Conservation (phyloP, 805 yeast genomes). For the Yamadazyma paraphyllophila region DNA sequence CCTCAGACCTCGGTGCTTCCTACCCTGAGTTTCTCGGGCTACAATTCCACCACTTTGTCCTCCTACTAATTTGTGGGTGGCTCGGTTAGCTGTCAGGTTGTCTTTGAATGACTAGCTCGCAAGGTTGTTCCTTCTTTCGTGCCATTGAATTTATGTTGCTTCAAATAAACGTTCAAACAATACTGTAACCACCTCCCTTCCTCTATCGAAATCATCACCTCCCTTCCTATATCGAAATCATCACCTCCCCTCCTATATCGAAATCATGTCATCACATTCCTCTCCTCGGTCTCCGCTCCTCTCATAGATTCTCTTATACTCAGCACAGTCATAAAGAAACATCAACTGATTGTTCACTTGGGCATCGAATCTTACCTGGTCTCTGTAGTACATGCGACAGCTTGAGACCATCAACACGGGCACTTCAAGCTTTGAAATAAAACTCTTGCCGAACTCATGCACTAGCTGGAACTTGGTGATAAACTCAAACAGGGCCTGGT, state of each 20-base stretch:
- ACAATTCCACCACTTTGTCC: slow-evolving; percentile 5
- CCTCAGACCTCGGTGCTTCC: not conserved
- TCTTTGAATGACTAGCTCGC: no score
- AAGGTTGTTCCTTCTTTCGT: no score
- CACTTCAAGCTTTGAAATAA: slow-evolving; percentile 6
- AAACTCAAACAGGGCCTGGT: slow-evolving; percentile 27
- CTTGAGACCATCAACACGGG: slow-evolving; percentile 27
- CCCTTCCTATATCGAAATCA: slow-evolving; percentile 3
- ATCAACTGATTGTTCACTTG: slow-evolving; percentile 19
- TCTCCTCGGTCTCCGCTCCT: not conserved
- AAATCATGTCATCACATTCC: slow-evolving; percentile 8
- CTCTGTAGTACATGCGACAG: slow-evolving; percentile 31
- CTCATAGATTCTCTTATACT: slow-evolving; percentile 7
- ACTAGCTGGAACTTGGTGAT: slow-evolving; percentile 13
- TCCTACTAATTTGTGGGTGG: no score
- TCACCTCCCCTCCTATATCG: slow-evolving; percentile 1
- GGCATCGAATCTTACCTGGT: slow-evolving; percentile 22
- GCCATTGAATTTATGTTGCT: not conserved
- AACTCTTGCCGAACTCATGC: slow-evolving; percentile 11
- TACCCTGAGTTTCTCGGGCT: not conserved
- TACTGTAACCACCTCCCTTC: no score
- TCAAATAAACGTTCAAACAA: not conserved
- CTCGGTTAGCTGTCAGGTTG: no score
- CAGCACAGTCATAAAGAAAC: slow-evolving; percentile 24
- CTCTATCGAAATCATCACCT: no score